These are phyloP conservation scores for Termitomyces sp. DNA, from an alignment of 768 basidiomycete species.

Conservation along the genomic window DNA sequence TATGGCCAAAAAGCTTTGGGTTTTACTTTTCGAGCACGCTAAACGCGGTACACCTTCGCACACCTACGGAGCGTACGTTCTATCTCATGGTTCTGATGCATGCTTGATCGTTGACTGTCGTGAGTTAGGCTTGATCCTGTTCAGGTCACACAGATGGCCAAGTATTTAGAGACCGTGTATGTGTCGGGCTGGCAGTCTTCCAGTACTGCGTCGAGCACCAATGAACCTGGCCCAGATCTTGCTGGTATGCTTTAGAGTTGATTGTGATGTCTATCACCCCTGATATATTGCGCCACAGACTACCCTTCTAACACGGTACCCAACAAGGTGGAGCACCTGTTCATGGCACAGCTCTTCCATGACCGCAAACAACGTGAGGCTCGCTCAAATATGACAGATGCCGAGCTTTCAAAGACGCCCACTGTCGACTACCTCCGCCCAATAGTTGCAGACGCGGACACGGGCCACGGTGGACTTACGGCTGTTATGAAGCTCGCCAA, in stretches of 20 bases:
- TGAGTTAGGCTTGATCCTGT: constrained; percentile 86
- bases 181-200: constrained; percentile 96
- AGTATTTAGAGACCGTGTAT: constrained; percentile 97
- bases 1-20: constrained; percentile 84
- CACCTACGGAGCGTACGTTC: constrained; percentile 96
- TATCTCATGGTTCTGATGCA: neutral
- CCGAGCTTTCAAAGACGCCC: constrained; percentile 65
- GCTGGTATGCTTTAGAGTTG: constrained; percentile 52
- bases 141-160: constrained; percentile 98
- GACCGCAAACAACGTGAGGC: constrained; percentile 93
- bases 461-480: constrained; percentile 96
- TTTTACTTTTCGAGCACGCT: constrained; percentile 68
- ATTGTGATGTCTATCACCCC: neutral
- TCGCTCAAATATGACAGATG: constrained; percentile 63
- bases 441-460: constrained; percentile 95
- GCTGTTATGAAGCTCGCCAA: constrained; percentile 98
- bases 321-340: constrained; percentile 97
- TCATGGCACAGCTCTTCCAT: constrained; percentile 98
- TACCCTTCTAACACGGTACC: constrained; percentile 99
- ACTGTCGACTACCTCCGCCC: constrained; percentile 88
- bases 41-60: constrained; percentile 78
- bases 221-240: constrained; percentile 98
- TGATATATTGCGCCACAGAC: constrained; percentile 39
- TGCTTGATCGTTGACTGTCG: neutral
- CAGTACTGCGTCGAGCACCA: constrained; percentile 87